Evolutionary conservation across 177 flowering plant species (phyloP).

Genomic region (Telopea speciosissima): DNA sequence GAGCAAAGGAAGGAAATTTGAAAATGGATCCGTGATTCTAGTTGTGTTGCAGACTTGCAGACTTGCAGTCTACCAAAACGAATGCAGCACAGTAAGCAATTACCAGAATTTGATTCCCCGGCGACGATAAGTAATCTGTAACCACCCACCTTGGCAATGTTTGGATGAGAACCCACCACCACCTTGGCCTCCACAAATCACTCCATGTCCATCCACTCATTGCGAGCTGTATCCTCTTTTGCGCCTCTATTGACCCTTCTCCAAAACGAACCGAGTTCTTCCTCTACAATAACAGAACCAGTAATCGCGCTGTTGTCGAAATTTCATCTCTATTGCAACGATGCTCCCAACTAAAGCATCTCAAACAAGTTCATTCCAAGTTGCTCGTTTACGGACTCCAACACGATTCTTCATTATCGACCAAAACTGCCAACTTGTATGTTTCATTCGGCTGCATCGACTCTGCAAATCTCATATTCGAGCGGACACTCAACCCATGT

Average conservation of each 20-base stretch:
- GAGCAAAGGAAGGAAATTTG: too few species aligned
- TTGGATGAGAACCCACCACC: not conserved
- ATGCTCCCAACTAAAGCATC: slow-evolving; percentile 17
- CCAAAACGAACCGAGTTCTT: not conserved
- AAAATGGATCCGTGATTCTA: too few species aligned
- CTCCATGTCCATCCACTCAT: too few species aligned
- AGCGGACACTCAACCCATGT: slow-evolving; percentile 11
- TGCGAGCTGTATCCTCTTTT: not conserved
- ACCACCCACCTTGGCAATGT: too few species aligned
- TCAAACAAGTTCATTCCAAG: slow-evolving; percentile 23
- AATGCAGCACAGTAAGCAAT: too few species aligned
- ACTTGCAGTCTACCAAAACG: too few species aligned
- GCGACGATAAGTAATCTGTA: too few species aligned
- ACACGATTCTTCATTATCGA: slow-evolving; percentile 3
- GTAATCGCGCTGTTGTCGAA: not conserved
- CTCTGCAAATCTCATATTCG: slow-evolving; percentile 13
- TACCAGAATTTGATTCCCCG: too few species aligned
- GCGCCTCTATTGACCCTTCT: not conserved
- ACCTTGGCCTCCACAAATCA: too few species aligned
- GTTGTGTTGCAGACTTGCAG: too few species aligned
- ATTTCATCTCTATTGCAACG: slow-evolving; percentile 8
- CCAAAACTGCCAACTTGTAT: slow-evolving; percentile 9
- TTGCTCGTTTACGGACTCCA: slow-evolving; percentile 18
- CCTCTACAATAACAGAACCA: not conserved
- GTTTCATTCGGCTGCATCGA: slow-evolving; percentile 15